phyloP scores from a whole-genome alignment of 2,329 filamentous ascomycete genomes.

The Fonsecaea pugnacius region DNA sequence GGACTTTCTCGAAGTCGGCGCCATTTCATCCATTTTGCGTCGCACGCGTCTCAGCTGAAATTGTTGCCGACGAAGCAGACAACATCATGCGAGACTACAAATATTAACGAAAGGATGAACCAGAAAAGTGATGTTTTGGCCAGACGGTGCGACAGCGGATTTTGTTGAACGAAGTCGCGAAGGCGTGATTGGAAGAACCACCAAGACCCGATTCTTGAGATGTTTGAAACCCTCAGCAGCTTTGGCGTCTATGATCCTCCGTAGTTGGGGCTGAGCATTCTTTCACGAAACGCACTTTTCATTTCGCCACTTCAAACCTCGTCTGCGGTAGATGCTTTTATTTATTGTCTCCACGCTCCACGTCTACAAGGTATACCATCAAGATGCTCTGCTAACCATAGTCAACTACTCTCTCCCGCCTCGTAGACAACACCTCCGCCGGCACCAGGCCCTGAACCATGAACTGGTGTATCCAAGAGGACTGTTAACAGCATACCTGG shows the following conservation, averaged over 20 bases:
- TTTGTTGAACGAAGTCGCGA: slow-evolving; percentile 12
- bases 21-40: slow-evolving; percentile 19
- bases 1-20: slow-evolving; percentile 19
- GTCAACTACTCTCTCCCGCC: too few relatives aligned
- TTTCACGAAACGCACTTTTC: background rate
- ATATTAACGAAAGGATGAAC: background rate
- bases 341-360: too few relatives aligned
- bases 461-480: background rate
- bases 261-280: background rate
- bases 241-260: background rate
- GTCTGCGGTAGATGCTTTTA: background rate
- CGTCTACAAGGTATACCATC: too few relatives aligned
- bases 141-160: background rate
- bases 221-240: background rate
- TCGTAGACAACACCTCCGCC: too few relatives aligned
- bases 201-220: background rate
- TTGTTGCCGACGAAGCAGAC: background rate
- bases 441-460: background rate
- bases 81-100: slow-evolving; percentile 1
- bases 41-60: slow-evolving; percentile 2
- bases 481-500: background rate
- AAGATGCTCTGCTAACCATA: too few relatives aligned
- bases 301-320: background rate
- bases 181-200: slow-evolving; percentile 13
- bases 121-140: background rate